phyloP scores from a whole-genome alignment of 1,284 basidiomycete genomes.

The Serendipita sp. region DNA sequence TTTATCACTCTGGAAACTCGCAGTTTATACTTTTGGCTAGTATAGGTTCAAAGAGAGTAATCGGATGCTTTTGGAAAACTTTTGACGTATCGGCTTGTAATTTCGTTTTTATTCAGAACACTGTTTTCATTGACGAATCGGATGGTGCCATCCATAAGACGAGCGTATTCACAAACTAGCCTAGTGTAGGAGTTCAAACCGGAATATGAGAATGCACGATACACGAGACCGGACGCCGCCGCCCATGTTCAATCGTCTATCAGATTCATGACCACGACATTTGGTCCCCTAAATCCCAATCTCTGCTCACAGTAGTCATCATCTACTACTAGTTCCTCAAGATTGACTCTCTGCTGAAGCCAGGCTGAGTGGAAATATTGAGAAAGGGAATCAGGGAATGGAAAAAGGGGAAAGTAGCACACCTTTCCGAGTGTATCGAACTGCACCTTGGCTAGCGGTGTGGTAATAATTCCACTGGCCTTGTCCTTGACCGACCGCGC shows the following conservation, averaged over 20 bases:
- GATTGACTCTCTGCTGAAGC: slow-evolving; percentile 55
- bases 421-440: background rate
- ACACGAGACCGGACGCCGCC: background rate
- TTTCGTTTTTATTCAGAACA: background rate
- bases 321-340: slow-evolving; percentile 47
- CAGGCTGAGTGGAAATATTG: slow-evolving; percentile 35
- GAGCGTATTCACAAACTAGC: too few relatives aligned
- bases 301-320: slow-evolving; percentile 42
- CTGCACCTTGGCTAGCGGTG: background rate
- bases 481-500: background rate
- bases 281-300: slow-evolving; percentile 60
- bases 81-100: background rate
- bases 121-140: background rate
- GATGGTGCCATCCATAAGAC: too few relatives aligned
- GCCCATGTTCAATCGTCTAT: slow-evolving; percentile 6
- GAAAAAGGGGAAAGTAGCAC: background rate
- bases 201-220: background rate
- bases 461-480: background rate
- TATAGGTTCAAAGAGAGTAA: background rate
- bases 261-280: slow-evolving; percentile 54
- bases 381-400: slow-evolving; percentile 7
- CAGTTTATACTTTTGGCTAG: background rate
- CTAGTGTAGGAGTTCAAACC: too few relatives aligned
- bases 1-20: background rate
- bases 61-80: background rate